A percentile compares a stretch with the other conserved stretches of the same genome.
These are phyloP conservation scores for Boletus insuetus DNA, from an alignment of 768 basidiomycete species.

Conservation along the genomic window DNA sequence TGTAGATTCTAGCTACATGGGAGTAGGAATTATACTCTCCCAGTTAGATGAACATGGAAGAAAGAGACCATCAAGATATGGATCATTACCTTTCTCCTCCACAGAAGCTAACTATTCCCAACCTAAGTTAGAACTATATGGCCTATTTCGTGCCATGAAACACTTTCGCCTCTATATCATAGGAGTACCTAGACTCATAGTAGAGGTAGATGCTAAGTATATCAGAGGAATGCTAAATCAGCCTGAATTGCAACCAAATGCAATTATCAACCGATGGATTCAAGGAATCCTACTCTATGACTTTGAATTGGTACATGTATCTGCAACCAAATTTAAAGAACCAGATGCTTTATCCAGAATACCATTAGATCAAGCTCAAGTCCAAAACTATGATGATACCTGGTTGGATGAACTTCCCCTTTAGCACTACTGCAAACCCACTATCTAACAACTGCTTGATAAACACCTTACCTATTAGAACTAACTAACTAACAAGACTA, in stretches of 20 bases:
- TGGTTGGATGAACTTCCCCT: not conserved
- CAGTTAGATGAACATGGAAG: not conserved
- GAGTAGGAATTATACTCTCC: not conserved
- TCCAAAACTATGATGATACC: not conserved
- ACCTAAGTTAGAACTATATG: too few species aligned
- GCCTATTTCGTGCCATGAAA: not conserved
- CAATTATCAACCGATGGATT: not conserved
- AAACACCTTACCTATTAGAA: too few species aligned
- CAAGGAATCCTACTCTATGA: not conserved
- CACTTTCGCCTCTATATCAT: not conserved
- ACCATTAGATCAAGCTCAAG: not conserved
- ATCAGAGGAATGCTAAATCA: not conserved
- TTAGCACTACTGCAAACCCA: too few species aligned
- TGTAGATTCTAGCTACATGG: not conserved
- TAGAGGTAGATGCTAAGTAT: not conserved
- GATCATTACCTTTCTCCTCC: not conserved
- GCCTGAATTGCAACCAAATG: not conserved
- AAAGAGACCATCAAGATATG: not conserved
- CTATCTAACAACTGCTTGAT: too few species aligned
- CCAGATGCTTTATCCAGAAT: not conserved
- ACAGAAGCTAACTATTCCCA: not conserved
- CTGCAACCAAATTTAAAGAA: not conserved
- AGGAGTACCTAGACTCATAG: not conserved
- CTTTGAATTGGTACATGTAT: not conserved
- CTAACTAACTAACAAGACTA: too few species aligned